Evolutionary conservation across 768 basidiomycete species (phyloP).

Genomic region (Trametes punicea): DNA sequence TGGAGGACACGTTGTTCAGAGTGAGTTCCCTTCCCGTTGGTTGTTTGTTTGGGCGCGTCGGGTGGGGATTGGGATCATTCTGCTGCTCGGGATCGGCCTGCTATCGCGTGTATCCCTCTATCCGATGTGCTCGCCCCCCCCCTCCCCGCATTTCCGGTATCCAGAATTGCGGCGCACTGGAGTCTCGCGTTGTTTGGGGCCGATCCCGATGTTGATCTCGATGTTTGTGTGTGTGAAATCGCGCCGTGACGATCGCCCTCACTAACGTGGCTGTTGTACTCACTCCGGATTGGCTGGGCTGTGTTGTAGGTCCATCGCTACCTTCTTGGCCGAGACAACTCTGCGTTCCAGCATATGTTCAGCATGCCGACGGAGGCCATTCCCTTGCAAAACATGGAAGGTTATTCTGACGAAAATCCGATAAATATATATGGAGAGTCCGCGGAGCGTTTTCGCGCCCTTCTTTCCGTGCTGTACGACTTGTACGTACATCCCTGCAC

Average conservation of each 20-base stretch:
- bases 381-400: constrained; percentile 19
- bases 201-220: constrained; percentile 17
- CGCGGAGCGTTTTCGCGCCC: constrained; percentile 35
- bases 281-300: constrained; percentile 5
- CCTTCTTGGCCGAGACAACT: constrained; percentile 30
- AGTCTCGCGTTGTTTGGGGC: neutral
- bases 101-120: neutral
- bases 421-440: constrained; percentile 39
- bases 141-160: neutral
- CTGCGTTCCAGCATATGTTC: constrained; percentile 33
- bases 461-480: constrained; percentile 39
- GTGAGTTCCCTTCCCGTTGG: constrained; percentile 35
- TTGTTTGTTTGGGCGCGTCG: neutral
- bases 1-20: constrained; percentile 66
- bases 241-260: constrained; percentile 8
- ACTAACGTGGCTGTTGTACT: neutral
- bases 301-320: constrained; percentile 29
- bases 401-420: constrained; percentile 32
- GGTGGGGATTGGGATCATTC: neutral
- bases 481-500: constrained; percentile 32
- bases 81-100: neutral
- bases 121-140: neutral
- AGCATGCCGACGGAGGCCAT: constrained; percentile 17
- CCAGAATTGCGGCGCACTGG: constrained; percentile 8
- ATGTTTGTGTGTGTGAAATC: neutral